Conservation (phyloP, 352 stramenopile species). For the Thalassiosira allenii region DNA sequence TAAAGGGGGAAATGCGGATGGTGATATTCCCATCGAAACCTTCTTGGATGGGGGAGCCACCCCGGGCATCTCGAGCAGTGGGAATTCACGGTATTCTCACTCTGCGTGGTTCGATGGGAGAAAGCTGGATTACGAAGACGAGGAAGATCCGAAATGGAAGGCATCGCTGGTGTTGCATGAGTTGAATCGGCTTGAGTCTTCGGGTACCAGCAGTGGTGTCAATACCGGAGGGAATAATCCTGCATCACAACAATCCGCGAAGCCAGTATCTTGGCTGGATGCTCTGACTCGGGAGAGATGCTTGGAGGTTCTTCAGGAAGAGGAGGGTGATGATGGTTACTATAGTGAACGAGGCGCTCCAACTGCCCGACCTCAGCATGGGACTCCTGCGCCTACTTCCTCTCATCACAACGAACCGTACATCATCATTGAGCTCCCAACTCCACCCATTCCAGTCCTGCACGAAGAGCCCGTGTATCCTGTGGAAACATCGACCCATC, state of each 20-base stretch:
- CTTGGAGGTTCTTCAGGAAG: slow-evolving; percentile 58
- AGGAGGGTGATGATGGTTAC: slow-evolving; percentile 35
- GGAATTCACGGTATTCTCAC: slow-evolving; percentile 23
- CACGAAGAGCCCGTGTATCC: slow-evolving; percentile 84
- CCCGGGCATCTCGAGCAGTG: slow-evolving; percentile 23
- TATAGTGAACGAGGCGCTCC: slow-evolving; percentile 5
- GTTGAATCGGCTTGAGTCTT: slow-evolving; percentile 61
- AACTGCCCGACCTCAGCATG: background rate
- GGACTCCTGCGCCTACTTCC: slow-evolving; percentile 33
- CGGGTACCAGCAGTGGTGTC: slow-evolving; percentile 1
- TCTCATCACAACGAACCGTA: slow-evolving; percentile 48
- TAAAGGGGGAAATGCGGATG: background rate
- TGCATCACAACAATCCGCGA: background rate
- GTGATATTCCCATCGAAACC: slow-evolving; percentile 19
- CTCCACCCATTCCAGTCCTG: slow-evolving; percentile 76
- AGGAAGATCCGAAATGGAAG: slow-evolving; percentile 77
- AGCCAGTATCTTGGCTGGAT: slow-evolving; percentile 79
- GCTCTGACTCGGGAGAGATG: slow-evolving; percentile 69
- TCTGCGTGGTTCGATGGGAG: slow-evolving; percentile 34
- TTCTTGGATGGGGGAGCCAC: slow-evolving; percentile 57
- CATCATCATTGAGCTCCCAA: slow-evolving; percentile 81
- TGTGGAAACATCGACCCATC: slow-evolving; percentile 59
- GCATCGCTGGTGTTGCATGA: slow-evolving; percentile 75
- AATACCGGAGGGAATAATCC: background rate
- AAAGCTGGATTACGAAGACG: slow-evolving; percentile 32